Percentiles rank a stretch among this genome's conserved stretches.
phyloP scores from a whole-genome alignment of 352 stramenopile species.

The Chrysophaeum taylorii region DNA sequence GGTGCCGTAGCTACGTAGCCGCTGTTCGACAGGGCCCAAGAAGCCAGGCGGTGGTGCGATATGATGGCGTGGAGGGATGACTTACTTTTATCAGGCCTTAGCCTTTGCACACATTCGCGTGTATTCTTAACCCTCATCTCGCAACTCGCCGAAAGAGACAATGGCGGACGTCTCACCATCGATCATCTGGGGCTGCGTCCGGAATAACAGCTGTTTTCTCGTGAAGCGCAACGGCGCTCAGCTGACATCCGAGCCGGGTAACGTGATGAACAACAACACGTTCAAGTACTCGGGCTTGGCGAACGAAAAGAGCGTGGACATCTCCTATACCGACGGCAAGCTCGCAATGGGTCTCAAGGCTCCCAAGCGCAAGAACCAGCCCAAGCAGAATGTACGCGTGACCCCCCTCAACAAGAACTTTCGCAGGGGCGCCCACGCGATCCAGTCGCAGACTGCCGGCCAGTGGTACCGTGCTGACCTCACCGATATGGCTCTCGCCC shows the following conservation, averaged over 20 bases:
- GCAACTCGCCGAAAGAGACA: too few relatives aligned
- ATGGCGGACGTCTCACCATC: constrained; percentile 65
- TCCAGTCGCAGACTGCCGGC: constrained; percentile 42
- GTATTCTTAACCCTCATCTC: too few relatives aligned
- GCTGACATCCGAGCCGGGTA: constrained; percentile 85
- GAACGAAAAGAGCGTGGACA: constrained; percentile 77
- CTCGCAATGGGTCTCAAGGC: constrained; percentile 7
- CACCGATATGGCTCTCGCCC: constrained; percentile 17
- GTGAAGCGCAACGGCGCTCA: constrained; percentile 71
- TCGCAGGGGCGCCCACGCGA: constrained; percentile 39
- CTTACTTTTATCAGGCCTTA: too few relatives aligned
- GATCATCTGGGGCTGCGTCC: constrained; percentile 89
- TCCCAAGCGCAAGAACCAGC: constrained; percentile 40
- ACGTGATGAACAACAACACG: constrained; percentile 83
- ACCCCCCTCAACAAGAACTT: constrained; percentile 58
- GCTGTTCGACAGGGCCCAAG: too few relatives aligned
- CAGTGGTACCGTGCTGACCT: constrained; percentile 57
- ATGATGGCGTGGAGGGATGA: too few relatives aligned
- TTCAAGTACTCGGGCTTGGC: constrained; percentile 92
- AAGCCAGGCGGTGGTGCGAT: too few relatives aligned
- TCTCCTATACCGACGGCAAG: constrained; percentile 48
- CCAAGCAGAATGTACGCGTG: constrained; percentile 28
- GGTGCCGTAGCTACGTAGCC: too few relatives aligned
- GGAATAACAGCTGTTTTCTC: constrained; percentile 89
- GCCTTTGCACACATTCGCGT: too few relatives aligned